phyloP scores from a whole-genome alignment of 1,139 yeast genomes.

The Zygosaccharomyces pseudobailii region DNA sequence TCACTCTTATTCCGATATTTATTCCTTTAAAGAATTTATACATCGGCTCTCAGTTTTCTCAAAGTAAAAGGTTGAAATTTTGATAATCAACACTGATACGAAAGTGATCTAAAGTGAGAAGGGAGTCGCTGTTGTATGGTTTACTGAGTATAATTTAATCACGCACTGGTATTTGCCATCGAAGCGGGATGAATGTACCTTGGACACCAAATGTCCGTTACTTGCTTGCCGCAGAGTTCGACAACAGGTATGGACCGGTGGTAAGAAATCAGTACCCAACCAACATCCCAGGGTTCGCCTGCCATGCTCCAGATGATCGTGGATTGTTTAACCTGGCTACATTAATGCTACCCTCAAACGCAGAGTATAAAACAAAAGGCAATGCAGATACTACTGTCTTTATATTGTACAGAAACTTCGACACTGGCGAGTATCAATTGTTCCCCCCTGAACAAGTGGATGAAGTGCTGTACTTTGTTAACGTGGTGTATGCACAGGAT shows the following conservation, averaged over 20 bases:
- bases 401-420: slow-evolving; percentile 21
- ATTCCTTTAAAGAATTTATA: too few species aligned
- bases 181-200: neutral
- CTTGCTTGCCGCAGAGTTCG: slow-evolving; percentile 30
- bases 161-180: neutral
- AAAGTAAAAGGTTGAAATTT: neutral
- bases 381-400: slow-evolving; percentile 28
- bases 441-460: slow-evolving; percentile 17
- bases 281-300: slow-evolving; percentile 23
- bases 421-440: slow-evolving; percentile 16
- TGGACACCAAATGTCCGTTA: slow-evolving; percentile 18
- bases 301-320: slow-evolving; percentile 2
- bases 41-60: neutral
- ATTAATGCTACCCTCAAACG: slow-evolving; percentile 30
- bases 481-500: slow-evolving; percentile 24
- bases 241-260: slow-evolving; percentile 29
- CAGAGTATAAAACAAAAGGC: slow-evolving; percentile 21
- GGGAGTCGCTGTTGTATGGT: neutral
- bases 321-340: slow-evolving; percentile 22
- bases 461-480: slow-evolving; percentile 22
- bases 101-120: neutral
- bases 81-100: neutral
- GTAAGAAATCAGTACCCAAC: slow-evolving; percentile 27
- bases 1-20: too few species aligned
- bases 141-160: neutral